Base-by-base conservation (phyloP, 164 flowering plant species). In the Dillenia turbinata region DNA sequence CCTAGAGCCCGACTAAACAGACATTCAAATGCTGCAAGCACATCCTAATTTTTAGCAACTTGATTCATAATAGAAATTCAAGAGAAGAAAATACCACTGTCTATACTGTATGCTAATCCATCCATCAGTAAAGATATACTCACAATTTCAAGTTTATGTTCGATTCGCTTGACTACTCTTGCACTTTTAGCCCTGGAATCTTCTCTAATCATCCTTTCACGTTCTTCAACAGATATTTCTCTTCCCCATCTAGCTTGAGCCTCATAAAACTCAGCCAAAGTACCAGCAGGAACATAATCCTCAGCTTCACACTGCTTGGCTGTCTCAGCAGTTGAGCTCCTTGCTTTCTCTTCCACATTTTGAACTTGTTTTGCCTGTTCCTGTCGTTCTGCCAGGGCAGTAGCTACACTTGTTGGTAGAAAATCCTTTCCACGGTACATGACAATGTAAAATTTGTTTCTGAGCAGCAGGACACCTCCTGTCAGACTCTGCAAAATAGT, bases 201-300 rank as follows among this genome's bases (percentile, higher is more conserved):
- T 69, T 88, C 93, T 79, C 86, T 83, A 54, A 83, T 71, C 90
- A 94, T 85, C 73, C 75, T 87, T 66, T 83, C 77, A 60, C 59
- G 84, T 56, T 90, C 97, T 67, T 87, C 85, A 49, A 75, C 63
- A 57, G 98, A 78, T 63, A 87, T 72, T 56, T 85, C 87, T 66
- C 77, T 82, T 71, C 98, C 97, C 98, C 98, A 94, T 24, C 82
- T 80, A n/a, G 96, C 84, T 75, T 94, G 91, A 57, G 97, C 95
- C 81, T 90, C 96, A 69, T 83, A 84, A 80, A 89, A 90, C 77
- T 90, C 98, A 55, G 96, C 91, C 75, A 94, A 72, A 24, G 96
- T 85, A 65, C 98, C 98, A 48, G 88, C 99, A 68, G 68, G 82
- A 22, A 85, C 79, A 46, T 69, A 72, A 65, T 73, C 87, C 69